Conservation (phyloP, 2,329 filamentous ascomycete genomes). For the Pseudogymnoascus sp. region DNA sequence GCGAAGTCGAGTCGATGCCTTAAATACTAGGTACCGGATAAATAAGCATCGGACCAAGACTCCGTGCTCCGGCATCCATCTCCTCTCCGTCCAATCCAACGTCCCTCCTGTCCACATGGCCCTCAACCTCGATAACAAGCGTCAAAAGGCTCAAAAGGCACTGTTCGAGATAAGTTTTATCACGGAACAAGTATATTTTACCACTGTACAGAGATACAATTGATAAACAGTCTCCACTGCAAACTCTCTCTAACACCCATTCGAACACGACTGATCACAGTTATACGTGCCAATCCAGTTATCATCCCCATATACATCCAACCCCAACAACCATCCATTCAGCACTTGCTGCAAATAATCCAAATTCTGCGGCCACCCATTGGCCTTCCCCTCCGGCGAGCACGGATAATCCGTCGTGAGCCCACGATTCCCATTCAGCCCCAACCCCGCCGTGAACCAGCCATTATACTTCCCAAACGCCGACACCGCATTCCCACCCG, state of each 20-base stretch:
- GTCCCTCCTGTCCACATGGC: background rate
- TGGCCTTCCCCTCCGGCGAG: conserved; percentile 22
- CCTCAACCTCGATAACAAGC: background rate
- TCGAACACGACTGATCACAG: background rate
- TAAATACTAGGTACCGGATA: background rate
- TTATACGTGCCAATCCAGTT: conserved; percentile 5
- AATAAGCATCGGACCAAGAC: background rate
- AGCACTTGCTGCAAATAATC: conserved; percentile 30
- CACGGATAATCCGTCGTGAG: conserved; percentile 25
- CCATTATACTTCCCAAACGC: conserved; percentile 31
- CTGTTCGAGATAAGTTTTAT: background rate
- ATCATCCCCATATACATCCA: conserved; percentile 18
- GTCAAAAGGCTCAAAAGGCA: background rate
- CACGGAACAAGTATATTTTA: background rate
- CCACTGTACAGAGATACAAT: background rate
- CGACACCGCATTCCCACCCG: conserved; percentile 26
- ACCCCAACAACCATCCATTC: conserved; percentile 31
- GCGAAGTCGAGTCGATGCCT: background rate
- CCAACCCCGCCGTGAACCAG: conserved; percentile 28
- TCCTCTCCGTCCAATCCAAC: background rate
- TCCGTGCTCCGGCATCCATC: background rate
- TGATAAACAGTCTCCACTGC: background rate
- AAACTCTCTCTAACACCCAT: background rate
- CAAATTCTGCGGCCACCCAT: conserved; percentile 29
- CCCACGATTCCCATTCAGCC: conserved; percentile 26